Evolutionary conservation across 768 basidiomycete species (phyloP), one percentile per base, ranked within the genome.

Genomic region (Flagelloscypha sp.): DNA sequence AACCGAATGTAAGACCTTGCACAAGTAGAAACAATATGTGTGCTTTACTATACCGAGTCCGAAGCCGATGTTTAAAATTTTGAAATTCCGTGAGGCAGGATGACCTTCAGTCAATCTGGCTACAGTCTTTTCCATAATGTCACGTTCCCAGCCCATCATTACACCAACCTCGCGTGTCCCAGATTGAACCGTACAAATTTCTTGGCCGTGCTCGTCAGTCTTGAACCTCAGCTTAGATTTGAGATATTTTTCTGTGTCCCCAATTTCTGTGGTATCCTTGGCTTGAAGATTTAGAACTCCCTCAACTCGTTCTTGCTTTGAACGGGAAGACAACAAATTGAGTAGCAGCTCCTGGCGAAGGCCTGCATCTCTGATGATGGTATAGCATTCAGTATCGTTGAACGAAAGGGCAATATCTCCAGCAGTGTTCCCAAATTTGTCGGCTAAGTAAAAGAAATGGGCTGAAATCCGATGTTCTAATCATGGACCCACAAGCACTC

Each of bases 101-200:
- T 82, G 75, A 35, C 55, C 65, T 10, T 50, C 48, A 42, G 76
- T 80, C 43, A 97, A 64, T 35, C 61, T 56, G 36, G 67, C 54
- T 13, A 88, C 90, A 4, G 92, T 94, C 48, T 76, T 69, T 40
- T 65, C 55, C 95, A 98, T 98, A 49, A 98, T 87, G 6, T 61
- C 70, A 29, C 62, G 59, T 56, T 99, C 95, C 95, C 95, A 99
- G 1, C 92, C 89, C 95, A 99, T 99, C 95, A 99, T 99, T 5
- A 99, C 94, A 9, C 90, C 89, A n/a, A 93, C 74, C 40, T 90
- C 83, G 44, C 82, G 80, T 19, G 76, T 76, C 10, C 65, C 71
- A 2, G 71, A 63, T 40, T 69, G 59, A 35, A 88, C 50, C 33
- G 86, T 58, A 42, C 92, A 95, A 15, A 95, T 73, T 33, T 89